phyloP scores from a whole-genome alignment of 331 rosid species.

The Pyrus hybrid region DNA sequence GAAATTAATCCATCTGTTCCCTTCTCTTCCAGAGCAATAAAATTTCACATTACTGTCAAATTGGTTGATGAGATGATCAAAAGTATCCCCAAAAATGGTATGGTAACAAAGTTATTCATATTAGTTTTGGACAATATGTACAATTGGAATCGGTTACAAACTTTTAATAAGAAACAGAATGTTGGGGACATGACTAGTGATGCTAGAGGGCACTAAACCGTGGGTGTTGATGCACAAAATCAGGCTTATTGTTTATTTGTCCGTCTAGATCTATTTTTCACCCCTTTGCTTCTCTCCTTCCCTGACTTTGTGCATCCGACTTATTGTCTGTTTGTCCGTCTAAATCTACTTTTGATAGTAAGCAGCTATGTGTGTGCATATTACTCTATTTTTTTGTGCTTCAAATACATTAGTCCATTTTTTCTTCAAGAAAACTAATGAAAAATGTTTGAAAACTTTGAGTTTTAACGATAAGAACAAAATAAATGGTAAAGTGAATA shows the following conservation, averaged over 20 bases:
- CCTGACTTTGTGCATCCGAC: no score
- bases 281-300: no score
- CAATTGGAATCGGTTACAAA: background rate
- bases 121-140: background rate
- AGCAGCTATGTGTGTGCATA: background rate
- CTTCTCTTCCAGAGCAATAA: background rate
- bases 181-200: background rate
- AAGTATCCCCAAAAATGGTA: no score
- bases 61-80: no score
- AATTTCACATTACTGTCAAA: no score
- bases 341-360: background rate
- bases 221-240: no score
- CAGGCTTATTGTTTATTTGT: background rate
- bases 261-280: background rate
- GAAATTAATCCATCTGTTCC: slow-evolving; percentile 1
- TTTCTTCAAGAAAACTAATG: no score
- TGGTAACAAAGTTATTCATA: background rate
- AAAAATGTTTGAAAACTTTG: no score
- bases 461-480: no score
- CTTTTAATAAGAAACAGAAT: no score
- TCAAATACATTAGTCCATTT: background rate
- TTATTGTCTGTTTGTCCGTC: no score
- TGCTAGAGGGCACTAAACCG: background rate
- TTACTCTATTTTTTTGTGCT: background rate
- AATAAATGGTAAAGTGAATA: no score